Base-by-base conservation (phyloP, 2,329 filamentous ascomycete genomes). In the Colletotrichum salicis region DNA sequence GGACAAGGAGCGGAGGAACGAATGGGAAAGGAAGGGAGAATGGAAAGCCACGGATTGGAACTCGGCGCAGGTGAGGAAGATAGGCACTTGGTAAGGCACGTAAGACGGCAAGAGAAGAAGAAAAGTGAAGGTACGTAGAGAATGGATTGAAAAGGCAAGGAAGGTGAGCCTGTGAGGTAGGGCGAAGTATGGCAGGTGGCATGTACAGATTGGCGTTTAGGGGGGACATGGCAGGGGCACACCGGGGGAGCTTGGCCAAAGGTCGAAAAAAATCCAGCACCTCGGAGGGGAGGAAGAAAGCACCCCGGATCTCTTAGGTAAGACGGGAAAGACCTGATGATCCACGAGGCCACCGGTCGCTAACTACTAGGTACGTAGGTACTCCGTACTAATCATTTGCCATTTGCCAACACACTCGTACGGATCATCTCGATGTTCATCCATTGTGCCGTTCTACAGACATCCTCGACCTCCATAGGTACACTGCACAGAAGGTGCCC, bases 81-180 rank as follows among this genome's bases (percentile, higher is more conserved):
- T 19, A 41, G 37, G 37, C 37, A 41, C 37, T 41, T 41, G 15
- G 37, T 41, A 41, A 41, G 67, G 56, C 41, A 57, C 41, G 56
- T 15, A 70, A 52, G 45, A 60, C 31, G 31, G 31, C 31, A 54
- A 22, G 51, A 63, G 45, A 61, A 51, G 60, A 29, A 61, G 55
- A 58, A 66, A 54, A 62, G 57, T 64, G 27, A 52, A 27, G 35
- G 37, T 64, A 71, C 66, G 65, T 71, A 57, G 67, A 71, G 61
- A 66, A 59, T 13, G 31, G 57, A 48, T 13, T 51, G 51, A 64
- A 15, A 55, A 55, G 33, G 24, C 33, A 55, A 56, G 59, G 29
- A 29, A 56, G 65, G 41, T 51, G 27, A 29, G 27, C 27, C 27
- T 29, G 27, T 29, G 24, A 63, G 35, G 56, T 35, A 54, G 52